A percentile compares a stretch with the other conserved stretches of the same genome.
These are phyloP conservation scores for Colletotrichum navitas DNA, from an alignment of 2,329 filamentous ascomycete genomes.

Conservation along the genomic window DNA sequence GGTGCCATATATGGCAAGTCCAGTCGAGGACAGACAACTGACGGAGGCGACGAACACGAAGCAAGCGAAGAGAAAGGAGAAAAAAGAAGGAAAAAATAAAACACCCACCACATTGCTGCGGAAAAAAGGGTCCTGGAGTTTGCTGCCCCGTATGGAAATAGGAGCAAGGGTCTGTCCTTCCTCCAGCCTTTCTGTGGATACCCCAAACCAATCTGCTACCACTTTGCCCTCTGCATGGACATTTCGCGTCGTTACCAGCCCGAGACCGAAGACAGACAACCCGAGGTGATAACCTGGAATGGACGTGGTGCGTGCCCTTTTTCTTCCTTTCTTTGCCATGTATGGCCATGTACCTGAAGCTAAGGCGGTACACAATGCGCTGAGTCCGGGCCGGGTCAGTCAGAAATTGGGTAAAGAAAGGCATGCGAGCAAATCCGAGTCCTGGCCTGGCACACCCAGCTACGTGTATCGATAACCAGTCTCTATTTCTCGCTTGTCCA, in stretches of 20 bases:
- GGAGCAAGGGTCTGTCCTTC: constrained; percentile 4
- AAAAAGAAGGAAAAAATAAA: background rate
- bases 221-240: constrained; percentile 1
- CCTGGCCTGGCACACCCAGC: constrained; percentile 12
- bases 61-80: background rate
- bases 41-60: background rate
- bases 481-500: background rate
- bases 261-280: constrained; percentile 2
- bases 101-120: too few species aligned
- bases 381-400: constrained; percentile 14
- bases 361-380: constrained; percentile 8
- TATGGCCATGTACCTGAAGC: constrained; percentile 25
- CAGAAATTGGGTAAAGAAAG: constrained; percentile 17
- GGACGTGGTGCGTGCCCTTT: constrained; percentile 16
- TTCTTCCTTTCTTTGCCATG: background rate
- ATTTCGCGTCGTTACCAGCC: background rate
- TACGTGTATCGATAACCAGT: background rate
- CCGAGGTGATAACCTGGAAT: constrained; percentile 21
- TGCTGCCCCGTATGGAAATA: background rate
- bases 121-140: constrained; percentile 8
- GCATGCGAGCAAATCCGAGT: constrained; percentile 25
- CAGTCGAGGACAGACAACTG: background rate
- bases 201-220: constrained; percentile 18
- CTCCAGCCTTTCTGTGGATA: background rate
- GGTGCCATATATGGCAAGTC: background rate